A percentile compares a stretch with the other conserved stretches of the same genome.
These are phyloP conservation scores for Sporisorium iseilematis-ciliati DNA, from an alignment of 1,284 basidiomycete genomes.

Conservation along the genomic window DNA sequence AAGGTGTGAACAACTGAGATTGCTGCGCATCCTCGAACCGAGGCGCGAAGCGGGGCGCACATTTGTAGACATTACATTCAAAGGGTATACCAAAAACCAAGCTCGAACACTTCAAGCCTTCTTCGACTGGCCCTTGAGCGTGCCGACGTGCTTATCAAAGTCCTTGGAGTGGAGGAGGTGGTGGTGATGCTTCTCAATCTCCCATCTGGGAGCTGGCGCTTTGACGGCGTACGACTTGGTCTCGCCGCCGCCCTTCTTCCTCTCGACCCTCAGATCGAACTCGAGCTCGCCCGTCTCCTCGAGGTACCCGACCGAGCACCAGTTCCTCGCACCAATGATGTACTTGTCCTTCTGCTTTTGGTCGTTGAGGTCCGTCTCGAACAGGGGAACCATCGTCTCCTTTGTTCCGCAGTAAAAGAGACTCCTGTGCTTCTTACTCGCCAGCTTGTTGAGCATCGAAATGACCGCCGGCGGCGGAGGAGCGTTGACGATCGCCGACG, in stretches of 20 bases:
- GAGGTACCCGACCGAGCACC: slow-evolving; percentile 82
- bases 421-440: slow-evolving; percentile 80
- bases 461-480: slow-evolving; percentile 83
- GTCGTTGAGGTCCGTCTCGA: slow-evolving; percentile 82
- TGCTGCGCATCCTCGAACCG: too few relatives aligned
- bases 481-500: slow-evolving; percentile 66
- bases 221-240: slow-evolving; percentile 63
- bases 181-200: slow-evolving; percentile 39
- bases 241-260: slow-evolving; percentile 55
- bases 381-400: slow-evolving; percentile 82
- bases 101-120: not conserved
- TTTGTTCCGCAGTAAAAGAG: slow-evolving; percentile 74
- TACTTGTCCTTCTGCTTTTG: slow-evolving; percentile 75
- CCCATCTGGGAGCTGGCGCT: slow-evolving; percentile 58
- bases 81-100: not conserved
- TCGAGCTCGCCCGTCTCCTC: slow-evolving; percentile 76
- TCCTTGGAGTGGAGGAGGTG: slow-evolving; percentile 41
- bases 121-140: slow-evolving; percentile 15
- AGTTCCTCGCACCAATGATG: slow-evolving; percentile 90
- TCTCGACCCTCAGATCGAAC: slow-evolving; percentile 89
- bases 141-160: slow-evolving; percentile 36
- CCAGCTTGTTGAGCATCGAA: slow-evolving; percentile 82
- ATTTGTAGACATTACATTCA: too few relatives aligned
- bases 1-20: too few relatives aligned
- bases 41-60: too few relatives aligned